Evolutionary conservation across 2,329 filamentous ascomycete species (phyloP).

Genomic region (Colletotrichum sp.): DNA sequence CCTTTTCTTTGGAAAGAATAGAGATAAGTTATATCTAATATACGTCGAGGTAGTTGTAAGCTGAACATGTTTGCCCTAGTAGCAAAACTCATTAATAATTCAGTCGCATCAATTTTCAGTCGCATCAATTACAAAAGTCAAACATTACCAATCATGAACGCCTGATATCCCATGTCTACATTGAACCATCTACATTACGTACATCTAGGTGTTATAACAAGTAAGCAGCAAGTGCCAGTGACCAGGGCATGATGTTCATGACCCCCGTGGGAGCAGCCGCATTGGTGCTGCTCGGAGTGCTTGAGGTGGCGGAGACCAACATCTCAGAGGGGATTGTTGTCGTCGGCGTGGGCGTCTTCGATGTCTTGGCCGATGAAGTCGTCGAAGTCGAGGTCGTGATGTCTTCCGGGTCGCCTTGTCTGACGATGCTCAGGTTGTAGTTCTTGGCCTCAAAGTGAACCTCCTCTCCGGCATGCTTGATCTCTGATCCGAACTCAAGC

Average conservation of each 20-base stretch:
- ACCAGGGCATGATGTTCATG: neutral
- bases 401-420: slow-evolving; percentile 16
- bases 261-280: neutral
- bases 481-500: slow-evolving; percentile 14
- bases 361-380: neutral
- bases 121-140: neutral
- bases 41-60: neutral
- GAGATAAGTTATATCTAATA: neutral
- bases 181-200: neutral
- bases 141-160: neutral
- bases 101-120: neutral
- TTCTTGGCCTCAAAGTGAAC: slow-evolving; percentile 16
- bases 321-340: neutral
- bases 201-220: neutral
- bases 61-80: neutral
- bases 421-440: slow-evolving; percentile 14
- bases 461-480: slow-evolving; percentile 13
- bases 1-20: neutral
- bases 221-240: neutral
- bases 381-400: neutral
- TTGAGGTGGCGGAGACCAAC: neutral
- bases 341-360: neutral
- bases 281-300: neutral
- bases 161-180: neutral
- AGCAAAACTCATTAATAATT: neutral